Percentiles rank a stretch among this genome's conserved stretches.
Conservation (phyloP, 2,329 filamentous ascomycete genomes). For the Calycina marina region DNA sequence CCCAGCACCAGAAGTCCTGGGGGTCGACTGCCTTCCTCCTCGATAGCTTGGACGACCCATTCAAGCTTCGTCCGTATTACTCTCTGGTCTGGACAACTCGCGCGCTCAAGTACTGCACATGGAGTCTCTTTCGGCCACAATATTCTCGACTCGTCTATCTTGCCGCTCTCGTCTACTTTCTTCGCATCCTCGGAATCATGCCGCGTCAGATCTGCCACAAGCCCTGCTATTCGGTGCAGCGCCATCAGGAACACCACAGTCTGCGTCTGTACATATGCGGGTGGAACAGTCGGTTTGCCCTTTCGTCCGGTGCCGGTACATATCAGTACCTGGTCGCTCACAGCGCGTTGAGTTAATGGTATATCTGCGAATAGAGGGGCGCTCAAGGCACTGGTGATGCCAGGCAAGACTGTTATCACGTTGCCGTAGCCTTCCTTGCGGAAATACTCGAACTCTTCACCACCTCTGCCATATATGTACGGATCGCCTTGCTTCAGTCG, state of each 20-base stretch:
- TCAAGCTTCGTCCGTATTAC: constrained; percentile 79
- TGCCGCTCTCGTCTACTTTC: constrained; percentile 21
- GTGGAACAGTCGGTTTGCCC: constrained; percentile 68
- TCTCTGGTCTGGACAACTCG: constrained; percentile 85
- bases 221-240: constrained; percentile 63
- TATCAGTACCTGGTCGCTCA: constrained; percentile 86
- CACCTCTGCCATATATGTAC: constrained; percentile 88
- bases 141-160: constrained; percentile 20
- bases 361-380: constrained; percentile 82
- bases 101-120: constrained; percentile 84
- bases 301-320: constrained; percentile 93
- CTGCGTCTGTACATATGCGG: constrained; percentile 58
- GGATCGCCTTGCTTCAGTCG: constrained; percentile 93
- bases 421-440: constrained; percentile 52
- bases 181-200: constrained; percentile 23
- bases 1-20: constrained; percentile 83
- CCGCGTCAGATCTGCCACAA: constrained; percentile 56
- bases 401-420: constrained; percentile 59
- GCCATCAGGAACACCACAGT: constrained; percentile 95
- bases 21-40: constrained; percentile 76
- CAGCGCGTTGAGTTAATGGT: constrained; percentile 74
- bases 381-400: constrained; percentile 75
- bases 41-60: constrained; percentile 67
- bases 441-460: constrained; percentile 85
- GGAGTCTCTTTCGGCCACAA: constrained; percentile 67